Evolutionary conservation across 495 filamentous ascomycete genomes (phyloP), one percentile per base, ranked within the genome.

Genomic region (Penicillium angulare): DNA sequence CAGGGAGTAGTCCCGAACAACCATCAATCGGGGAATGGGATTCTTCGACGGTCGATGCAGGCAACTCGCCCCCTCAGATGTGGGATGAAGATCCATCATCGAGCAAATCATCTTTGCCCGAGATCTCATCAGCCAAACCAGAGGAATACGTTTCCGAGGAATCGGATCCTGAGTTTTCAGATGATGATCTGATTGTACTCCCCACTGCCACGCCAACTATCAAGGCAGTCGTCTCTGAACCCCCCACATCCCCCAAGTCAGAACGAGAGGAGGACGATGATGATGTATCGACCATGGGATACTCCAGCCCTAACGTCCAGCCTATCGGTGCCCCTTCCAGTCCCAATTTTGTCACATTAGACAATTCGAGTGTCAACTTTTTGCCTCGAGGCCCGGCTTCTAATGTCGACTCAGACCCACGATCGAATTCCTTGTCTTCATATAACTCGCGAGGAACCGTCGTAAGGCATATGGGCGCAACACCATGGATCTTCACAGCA

Each of bases 371-470:
- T 47, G 45, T 68, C 16, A 71, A 71, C 39, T 69, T 75, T 32
- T 56, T 68, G n/a, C 64, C 56, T 10, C 57, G 64, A 21, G 68
- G 64, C 7, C 60, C 66, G 2, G 67, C 65, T 13, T 70, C 66
- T 1, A 66, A 62, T 29, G 71, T 72, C 0, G 70, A 73, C 13
- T 67, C 71, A 2, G 66, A 62, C 6, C 67, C 65, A 0, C 65
- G 72, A 15, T 68, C 69, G 0, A 73, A 75, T 40, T 79, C 77
- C 1, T 48, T 79, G 6, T 76, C 72, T 0, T 79, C 77, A 1
- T 58, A 67, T 38, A 73, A 78, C 39, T 79, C 77, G 1, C 54
- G 75, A n/a, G 76, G 76, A 20, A 81, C 78, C 5, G 77, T 77
- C 22, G 74, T 66, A 38, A 59, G 68, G 56, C 69, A 72, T 49